phyloP scores from a whole-genome alignment of 768 basidiomycete species.

The Ephemerocybe angulata region DNA sequence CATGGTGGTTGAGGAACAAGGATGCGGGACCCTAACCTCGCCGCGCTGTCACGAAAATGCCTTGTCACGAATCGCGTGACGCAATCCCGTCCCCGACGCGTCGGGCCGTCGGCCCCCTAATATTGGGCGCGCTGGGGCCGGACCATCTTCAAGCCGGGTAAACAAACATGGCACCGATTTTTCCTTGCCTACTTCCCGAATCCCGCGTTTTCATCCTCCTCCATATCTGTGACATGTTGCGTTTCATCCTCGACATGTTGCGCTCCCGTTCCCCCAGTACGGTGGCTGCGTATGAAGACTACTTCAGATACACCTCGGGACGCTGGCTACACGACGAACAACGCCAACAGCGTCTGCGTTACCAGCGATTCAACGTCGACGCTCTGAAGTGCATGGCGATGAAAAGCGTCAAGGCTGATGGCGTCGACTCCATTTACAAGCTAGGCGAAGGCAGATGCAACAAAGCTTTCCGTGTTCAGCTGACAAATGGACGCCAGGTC shows the following conservation, averaged over 20 bases:
- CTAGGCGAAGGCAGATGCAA: conserved; percentile 10
- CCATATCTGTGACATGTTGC: no score
- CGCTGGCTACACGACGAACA: conserved; percentile 10
- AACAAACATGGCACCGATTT: no score
- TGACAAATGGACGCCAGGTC: conserved; percentile 10
- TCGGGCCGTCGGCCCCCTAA: no score
- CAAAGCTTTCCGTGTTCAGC: conserved; percentile 13
- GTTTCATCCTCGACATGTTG: no score
- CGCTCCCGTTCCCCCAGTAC: no score
- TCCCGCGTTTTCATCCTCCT: no score
- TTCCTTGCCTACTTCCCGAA: no score
- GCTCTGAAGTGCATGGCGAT: conserved; percentile 8
- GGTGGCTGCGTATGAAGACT: conserved; percentile 8
- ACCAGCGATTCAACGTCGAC: conserved; percentile 11
- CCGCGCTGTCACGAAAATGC: background rate
- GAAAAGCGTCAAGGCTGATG: background rate
- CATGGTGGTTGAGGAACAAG: conserved; percentile 25
- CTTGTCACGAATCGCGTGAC: background rate
- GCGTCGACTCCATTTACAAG: conserved; percentile 4
- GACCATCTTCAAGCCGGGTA: no score
- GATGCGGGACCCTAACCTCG: background rate
- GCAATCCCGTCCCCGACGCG: background rate
- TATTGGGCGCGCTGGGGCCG: no score
- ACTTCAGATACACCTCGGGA: conserved; percentile 11
- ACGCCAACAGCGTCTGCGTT: conserved; percentile 5